Evolutionary conservation across 1,284 basidiomycete genomes (phyloP), one percentile per base, ranked within the genome.

Genomic region (Papiliotrema terrestris): DNA sequence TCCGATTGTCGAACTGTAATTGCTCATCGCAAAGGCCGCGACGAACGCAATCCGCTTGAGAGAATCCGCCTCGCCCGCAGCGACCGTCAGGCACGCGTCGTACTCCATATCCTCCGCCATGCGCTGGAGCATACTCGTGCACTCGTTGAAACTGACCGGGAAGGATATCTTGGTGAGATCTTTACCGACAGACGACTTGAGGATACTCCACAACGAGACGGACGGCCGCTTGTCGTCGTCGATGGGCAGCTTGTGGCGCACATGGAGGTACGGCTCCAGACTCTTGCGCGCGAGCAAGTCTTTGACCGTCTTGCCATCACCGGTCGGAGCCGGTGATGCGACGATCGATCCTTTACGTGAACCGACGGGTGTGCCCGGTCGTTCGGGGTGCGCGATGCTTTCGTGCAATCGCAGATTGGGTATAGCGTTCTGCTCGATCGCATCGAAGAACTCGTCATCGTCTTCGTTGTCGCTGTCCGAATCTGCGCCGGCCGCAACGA

Each of bases 391-490:
- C 9, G 76, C 72, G 36, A 91, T 81, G 6, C 82, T 80, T 39
- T 86, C 81, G 49, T 83, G 81, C 23, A 92, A 80, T 41, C 87
- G 78, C 4, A 92, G 80, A 55, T 73, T 73, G 61, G 89, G 88
- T 0, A 94, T 78, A 29, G 80, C 83, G 52, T 87, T 88, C 11
- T 85, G 79, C 70, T 98, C 95, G 68, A 97, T 93, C 19, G 94
- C 93, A 72, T 98, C 95, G 69, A 96, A 98, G 78, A 98, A 98
- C 76, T 98, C 93, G 77, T 98, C 93, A 68, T 94, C 91, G 50
- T 91, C 89, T 61, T 94, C 91, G 1, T 87, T 88, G 45, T 87
- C 86, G 36, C 19, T 25, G 38, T 79, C 78, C 11, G 60, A 61
- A 1, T 80, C 81, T 1, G 65, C 64, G 20, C 68, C 66, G 15